Conservation (phyloP, 139 green algal species). For the Pseudopediastrum boryanum region DNA sequence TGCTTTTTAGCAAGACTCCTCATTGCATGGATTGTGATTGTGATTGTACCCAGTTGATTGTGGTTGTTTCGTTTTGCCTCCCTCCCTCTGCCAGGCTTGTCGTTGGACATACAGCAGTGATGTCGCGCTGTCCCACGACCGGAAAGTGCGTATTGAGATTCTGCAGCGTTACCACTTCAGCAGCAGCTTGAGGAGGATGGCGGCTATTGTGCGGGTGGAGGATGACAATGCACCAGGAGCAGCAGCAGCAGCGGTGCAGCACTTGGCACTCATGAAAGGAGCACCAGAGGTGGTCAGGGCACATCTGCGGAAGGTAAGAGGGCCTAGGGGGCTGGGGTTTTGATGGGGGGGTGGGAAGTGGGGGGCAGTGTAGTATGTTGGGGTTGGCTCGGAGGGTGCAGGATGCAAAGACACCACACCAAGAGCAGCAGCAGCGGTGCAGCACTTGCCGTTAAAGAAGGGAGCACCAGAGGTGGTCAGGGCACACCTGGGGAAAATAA, state of each 20-base stretch:
- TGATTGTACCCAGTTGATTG: too few relatives aligned
- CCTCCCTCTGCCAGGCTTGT: too few relatives aligned
- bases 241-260: too few relatives aligned
- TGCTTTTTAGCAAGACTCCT: too few relatives aligned
- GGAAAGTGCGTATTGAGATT: slow-evolving; percentile 59
- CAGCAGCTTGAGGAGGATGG: slow-evolving; percentile 92
- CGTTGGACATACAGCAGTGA: slow-evolving; percentile 59
- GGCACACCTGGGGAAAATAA: slow-evolving; percentile 48
- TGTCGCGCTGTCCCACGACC: slow-evolving; percentile 34
- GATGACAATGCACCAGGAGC: too few relatives aligned
- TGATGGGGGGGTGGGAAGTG: too few relatives aligned
- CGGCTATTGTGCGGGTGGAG: slow-evolving; percentile 67
- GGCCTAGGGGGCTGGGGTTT: slow-evolving; percentile 10
- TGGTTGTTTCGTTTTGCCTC: too few relatives aligned
- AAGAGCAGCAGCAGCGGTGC: too few relatives aligned
- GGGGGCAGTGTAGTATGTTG: too few relatives aligned
- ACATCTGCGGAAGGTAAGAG: slow-evolving; percentile 52
- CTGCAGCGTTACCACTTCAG: slow-evolving; percentile 90
- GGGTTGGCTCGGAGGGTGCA: slow-evolving; percentile 65
- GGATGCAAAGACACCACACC: too few relatives aligned
- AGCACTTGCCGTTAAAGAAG: slow-evolving; percentile 82
- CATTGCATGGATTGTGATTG: too few relatives aligned
- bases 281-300: slow-evolving; percentile 84
- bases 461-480: slow-evolving; percentile 89
- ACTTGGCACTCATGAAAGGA: slow-evolving; percentile 83